phyloP scores from a whole-genome alignment of 2,329 filamentous ascomycete species.

The Cordyceps fumosorosea region DNA sequence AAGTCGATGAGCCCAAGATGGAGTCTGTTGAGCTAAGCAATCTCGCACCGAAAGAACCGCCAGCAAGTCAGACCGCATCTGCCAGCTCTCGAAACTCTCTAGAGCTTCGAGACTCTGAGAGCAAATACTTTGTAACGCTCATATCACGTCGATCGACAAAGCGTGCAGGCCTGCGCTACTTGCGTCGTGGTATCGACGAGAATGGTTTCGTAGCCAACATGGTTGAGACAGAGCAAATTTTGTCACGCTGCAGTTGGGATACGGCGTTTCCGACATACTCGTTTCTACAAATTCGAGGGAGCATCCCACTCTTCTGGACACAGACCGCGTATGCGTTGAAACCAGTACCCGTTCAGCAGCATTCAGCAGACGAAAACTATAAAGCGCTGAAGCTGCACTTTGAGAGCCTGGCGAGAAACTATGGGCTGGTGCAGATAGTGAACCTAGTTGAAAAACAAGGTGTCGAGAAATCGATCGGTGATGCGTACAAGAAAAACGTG shows the following conservation, averaged over 20 bases:
- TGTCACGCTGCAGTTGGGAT: conserved; percentile 65
- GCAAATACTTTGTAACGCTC: conserved; percentile 71
- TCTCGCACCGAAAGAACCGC: conserved; percentile 25
- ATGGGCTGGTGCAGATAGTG: conserved; percentile 71
- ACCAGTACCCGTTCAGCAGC: conserved; percentile 73
- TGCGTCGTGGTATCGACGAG: conserved; percentile 85
- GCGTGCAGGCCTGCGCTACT: conserved; percentile 80
- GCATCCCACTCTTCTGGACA: conserved; percentile 91
- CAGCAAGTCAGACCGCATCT: not conserved
- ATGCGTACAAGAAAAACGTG: conserved; percentile 66
- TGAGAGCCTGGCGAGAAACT: conserved; percentile 57
- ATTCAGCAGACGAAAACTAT: conserved; percentile 73
- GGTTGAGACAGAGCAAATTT: conserved; percentile 92
- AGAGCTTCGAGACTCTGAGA: conserved; percentile 42
- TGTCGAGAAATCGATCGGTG: conserved; percentile 71
- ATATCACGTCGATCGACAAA: conserved; percentile 86
- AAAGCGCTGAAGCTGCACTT: conserved; percentile 77
- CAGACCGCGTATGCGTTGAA: conserved; percentile 93
- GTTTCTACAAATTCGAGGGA: conserved; percentile 81
- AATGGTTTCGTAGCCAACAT: conserved; percentile 82
- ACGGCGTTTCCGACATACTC: conserved; percentile 61
- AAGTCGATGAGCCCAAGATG: conserved; percentile 39
- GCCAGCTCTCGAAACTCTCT: conserved; percentile 25
- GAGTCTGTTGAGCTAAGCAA: conserved; percentile 42
- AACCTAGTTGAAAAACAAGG: conserved; percentile 87